Evolutionary conservation across 2,329 filamentous ascomycete genomes (phyloP), one percentile per base, ranked within the genome.

Genomic region (Nemania diffusa): DNA sequence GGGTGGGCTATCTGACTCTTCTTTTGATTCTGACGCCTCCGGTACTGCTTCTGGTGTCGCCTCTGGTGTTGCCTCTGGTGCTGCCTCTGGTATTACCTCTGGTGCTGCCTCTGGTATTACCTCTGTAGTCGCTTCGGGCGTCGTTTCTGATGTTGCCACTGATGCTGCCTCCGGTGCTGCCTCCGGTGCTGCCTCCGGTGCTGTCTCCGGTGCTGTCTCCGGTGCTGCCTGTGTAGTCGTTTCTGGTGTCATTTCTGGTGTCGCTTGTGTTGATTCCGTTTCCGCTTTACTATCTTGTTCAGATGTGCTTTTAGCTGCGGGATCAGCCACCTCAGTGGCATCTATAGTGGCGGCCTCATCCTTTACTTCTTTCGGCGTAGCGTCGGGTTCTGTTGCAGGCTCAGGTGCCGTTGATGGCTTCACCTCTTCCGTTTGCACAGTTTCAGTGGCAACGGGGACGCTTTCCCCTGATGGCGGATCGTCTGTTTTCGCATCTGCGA

Each of bases 321-420:
- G 40, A 26, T 29, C 44, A 22, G 26, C n/a, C 22, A 26, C 53
- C n/a, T 58, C 65, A 20, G 55, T 48, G 32, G 61, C 52, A 3
- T 65, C 64, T 26, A 57, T 40, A 22, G 68, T 51, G 32, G 57
- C 22, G 40, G 15, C n/a, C n/a, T 67, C 57, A 5, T 68, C 57
- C 53, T 70, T 59, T 52, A 55, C 57, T 26, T 64, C 72, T 32
- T 65, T 61, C 5, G 42, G 20, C 34, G 44, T 61, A 22, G 34
- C 50, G 20, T 62, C 58, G 7, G 67, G 50, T 17, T 58, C 66
- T 26, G 46, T 48, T 27, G 62, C 22, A 24, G 65, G 62, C 34
- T 68, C 62, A 9, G 69, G 50, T 52, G 68, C 62, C 9, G 44
- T 24, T 55, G 58, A 57, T 37, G 46, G 27, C 27, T 68, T 68